Conservation (phyloP, 129 eudicot genomes). For the Flaveria ramosissima region DNA sequence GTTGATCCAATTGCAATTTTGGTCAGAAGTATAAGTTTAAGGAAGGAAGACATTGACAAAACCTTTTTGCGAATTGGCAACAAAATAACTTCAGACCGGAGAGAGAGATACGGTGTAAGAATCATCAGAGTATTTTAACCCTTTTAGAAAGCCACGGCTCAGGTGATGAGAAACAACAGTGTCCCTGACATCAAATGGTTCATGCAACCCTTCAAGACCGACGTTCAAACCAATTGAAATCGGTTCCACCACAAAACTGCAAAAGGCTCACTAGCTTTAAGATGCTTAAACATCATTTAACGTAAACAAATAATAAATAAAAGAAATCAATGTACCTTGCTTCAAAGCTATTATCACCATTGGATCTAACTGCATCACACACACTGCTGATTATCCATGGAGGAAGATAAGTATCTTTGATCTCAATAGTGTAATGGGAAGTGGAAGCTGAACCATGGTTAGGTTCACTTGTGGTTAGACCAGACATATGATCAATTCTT, state of each 20-base stretch:
- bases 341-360: constrained; percentile 60
- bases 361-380: constrained; percentile 58
- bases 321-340: constrained; percentile 56
- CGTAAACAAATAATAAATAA: not conserved
- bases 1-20: not conserved
- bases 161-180: constrained; percentile 42
- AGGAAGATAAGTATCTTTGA: constrained; percentile 78
- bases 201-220: constrained; percentile 49
- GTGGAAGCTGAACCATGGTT: constrained; percentile 39
- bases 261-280: constrained; percentile 14
- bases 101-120: constrained; percentile 62
- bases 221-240: constrained; percentile 74
- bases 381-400: constrained; percentile 77
- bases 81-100: constrained; percentile 45
- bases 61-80: not conserved
- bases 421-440: constrained; percentile 68
- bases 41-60: not conserved
- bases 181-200: constrained; percentile 53
- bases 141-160: constrained; percentile 58
- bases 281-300: not conserved
- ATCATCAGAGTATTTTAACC: constrained; percentile 61
- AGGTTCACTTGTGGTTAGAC: constrained; percentile 38
- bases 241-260: constrained; percentile 75
- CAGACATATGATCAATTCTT: constrained; percentile 49
- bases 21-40: constrained; percentile 22